These are phyloP conservation scores for Pestalotiopsis sp. DNA, from an alignment of 2,329 filamentous ascomycete species.

Conservation along the genomic window DNA sequence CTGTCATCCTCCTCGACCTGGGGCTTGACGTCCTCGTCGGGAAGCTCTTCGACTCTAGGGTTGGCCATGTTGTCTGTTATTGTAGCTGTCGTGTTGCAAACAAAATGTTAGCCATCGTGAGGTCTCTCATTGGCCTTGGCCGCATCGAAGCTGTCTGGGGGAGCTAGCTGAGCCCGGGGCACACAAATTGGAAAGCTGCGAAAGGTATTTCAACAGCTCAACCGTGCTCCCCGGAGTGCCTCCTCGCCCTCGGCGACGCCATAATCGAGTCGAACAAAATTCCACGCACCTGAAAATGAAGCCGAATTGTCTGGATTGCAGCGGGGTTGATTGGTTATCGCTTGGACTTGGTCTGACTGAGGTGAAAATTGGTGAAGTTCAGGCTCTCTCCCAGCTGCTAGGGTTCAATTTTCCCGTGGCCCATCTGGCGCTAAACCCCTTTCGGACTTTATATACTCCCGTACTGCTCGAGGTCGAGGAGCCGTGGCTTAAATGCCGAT, in stretches of 20 bases:
- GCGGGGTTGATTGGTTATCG: constrained; percentile 18
- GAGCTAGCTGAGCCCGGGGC: constrained; percentile 12
- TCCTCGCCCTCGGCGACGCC: background rate
- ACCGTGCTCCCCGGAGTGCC: background rate
- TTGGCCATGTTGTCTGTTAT: constrained; percentile 74
- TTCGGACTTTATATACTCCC: constrained; percentile 8
- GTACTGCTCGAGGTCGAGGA: background rate
- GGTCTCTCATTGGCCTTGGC: background rate
- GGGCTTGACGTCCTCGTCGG: constrained; percentile 85
- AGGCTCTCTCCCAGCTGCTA: constrained; percentile 13
- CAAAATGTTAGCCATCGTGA: constrained; percentile 18
- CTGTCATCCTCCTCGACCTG: constrained; percentile 73
- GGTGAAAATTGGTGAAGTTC: constrained; percentile 14
- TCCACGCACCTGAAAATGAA: constrained; percentile 13
- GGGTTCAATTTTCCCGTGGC: constrained; percentile 20
- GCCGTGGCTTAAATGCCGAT: background rate
- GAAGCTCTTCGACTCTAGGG: constrained; percentile 96
- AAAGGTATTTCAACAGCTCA: background rate
- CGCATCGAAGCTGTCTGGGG: constrained; percentile 7
- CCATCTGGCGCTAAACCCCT: constrained; percentile 16
- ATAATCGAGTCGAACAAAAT: constrained; percentile 3
- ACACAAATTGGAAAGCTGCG: constrained; percentile 12
- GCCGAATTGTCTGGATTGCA: constrained; percentile 9
- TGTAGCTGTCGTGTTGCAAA: constrained; percentile 47
- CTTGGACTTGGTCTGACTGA: constrained; percentile 8